phyloP scores from a whole-genome alignment of 495 filamentous ascomycete genomes.

The Margaritispora aquatica region DNA sequence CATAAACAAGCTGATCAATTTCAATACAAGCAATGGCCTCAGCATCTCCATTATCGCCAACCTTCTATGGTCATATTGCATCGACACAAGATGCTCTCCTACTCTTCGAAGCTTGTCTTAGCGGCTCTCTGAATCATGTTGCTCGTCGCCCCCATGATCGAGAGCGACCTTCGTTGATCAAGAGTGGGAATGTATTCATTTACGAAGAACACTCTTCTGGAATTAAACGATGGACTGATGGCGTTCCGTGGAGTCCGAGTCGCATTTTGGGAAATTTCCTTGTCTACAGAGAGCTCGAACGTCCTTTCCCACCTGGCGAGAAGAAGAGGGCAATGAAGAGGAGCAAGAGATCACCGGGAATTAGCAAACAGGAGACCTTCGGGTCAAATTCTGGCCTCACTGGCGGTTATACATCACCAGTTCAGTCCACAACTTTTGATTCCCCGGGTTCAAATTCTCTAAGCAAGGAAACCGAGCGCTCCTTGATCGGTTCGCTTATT shows the following conservation, averaged over 20 bases:
- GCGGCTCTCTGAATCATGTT: conserved; percentile 62
- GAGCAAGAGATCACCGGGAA: conserved; percentile 30
- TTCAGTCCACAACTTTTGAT: conserved; percentile 31
- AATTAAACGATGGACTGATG: conserved; percentile 94
- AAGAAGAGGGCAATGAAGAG: conserved; percentile 84
- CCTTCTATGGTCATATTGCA: conserved; percentile 49
- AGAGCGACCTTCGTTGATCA: conserved; percentile 66
- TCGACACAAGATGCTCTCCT: conserved; percentile 70
- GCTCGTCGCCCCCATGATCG: conserved; percentile 80
- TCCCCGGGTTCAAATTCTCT: conserved; percentile 27
- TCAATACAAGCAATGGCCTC: not conserved
- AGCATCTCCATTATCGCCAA: not conserved
- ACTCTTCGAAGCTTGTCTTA: conserved; percentile 69
- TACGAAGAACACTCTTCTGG: conserved; percentile 85
- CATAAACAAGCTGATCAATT: not conserved
- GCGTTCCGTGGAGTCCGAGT: conserved; percentile 83
- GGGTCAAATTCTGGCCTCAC: conserved; percentile 5
- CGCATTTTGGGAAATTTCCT: conserved; percentile 84
- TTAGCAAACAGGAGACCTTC: conserved; percentile 20
- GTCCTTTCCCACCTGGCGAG: conserved; percentile 77
- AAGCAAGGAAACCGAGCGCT: conserved; percentile 47
- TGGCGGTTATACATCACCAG: conserved; percentile 23
- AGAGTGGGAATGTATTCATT: conserved; percentile 80
- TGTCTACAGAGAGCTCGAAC: conserved; percentile 81
- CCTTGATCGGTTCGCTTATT: conserved; percentile 71